Evolutionary conservation across 23 red algal genomes (phyloP), one percentile per base, ranked within the genome.

Genomic region (Gracilaria domingensis): DNA sequence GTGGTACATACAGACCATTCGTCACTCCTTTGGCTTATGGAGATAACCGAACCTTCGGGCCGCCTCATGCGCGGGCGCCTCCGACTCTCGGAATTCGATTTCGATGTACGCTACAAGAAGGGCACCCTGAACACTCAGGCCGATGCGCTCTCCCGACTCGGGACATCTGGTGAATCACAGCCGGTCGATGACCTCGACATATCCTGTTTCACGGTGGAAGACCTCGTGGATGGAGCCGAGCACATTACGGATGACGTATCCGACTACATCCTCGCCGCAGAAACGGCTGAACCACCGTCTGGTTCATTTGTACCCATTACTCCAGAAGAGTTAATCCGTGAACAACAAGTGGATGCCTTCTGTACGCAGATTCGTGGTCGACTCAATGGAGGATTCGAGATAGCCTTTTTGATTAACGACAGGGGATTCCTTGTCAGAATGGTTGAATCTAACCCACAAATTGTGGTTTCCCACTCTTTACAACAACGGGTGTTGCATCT

Each of bases 1-100:
- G 17, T 21, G 37, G 34, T 85, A 14, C 51, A 66, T 39, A 67
- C 2, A 7, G 81, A 67, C 18, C 81, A 85, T 7, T 20, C 39
- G 81, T 51, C 81, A 44, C 55, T 85, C 32, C 50, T 21, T 13
- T 85, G 81, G 81, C 30, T 85, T 4, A 36, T 85, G 58, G 42
- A 45, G 11, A 45, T 45, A 4, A 7, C 42, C 42, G 11, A 45
- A 45, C 42, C 42, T 45, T 45, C 42, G 42, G 42, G 42, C 11
- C 42, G 42, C 42, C 42, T 45, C n/a, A 45, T 45, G 4, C 42
- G 11, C 42, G 4, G 42, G 42, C 42, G 42, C 11, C 42, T 45
- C 42, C 42, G 42, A 45, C 42, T 45, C 11, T 45, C 42, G 42
- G 42, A 45, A 45, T 45, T 45, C 42, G 42, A 45, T 45, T 45